These are phyloP conservation scores for Carpinus viminea DNA, from an alignment of 306 rosid genomes.

Conservation along the genomic window DNA sequence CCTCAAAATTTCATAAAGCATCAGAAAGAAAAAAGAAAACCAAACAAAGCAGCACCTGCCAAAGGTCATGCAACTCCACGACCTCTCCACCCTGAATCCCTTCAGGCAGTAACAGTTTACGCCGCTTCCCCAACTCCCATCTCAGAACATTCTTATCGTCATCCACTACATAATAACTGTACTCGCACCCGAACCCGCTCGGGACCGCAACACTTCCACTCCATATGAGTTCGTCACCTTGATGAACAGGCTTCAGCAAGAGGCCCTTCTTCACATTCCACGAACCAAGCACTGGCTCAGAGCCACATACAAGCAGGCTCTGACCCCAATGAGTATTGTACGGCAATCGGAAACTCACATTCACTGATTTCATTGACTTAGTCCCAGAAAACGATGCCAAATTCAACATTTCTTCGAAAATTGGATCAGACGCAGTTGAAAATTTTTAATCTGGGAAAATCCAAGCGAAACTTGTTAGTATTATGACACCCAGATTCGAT, in stretches of 20 bases:
- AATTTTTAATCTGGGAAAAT: slow-evolving; percentile 20
- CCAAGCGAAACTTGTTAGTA: slow-evolving; percentile 21
- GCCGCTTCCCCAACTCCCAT: slow-evolving; percentile 81
- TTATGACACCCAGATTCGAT: neutral
- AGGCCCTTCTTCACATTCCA: slow-evolving; percentile 91
- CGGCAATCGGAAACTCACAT: slow-evolving; percentile 74
- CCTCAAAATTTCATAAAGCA: slow-evolving; percentile 9
- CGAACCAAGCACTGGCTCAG: slow-evolving; percentile 78
- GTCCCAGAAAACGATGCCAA: slow-evolving; percentile 55
- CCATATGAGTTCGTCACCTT: slow-evolving; percentile 84
- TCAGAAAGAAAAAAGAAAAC: slow-evolving; percentile 18
- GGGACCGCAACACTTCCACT: slow-evolving; percentile 67
- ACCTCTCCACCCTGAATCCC: slow-evolving; percentile 64
- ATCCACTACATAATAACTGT: slow-evolving; percentile 83
- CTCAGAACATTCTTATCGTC: slow-evolving; percentile 62
- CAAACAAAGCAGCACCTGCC: slow-evolving; percentile 78
- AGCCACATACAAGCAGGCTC: slow-evolving; percentile 79
- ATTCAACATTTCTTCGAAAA: slow-evolving; percentile 58
- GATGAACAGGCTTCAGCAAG: slow-evolving; percentile 59
- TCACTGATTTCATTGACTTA: slow-evolving; percentile 57
- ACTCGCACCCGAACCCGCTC: slow-evolving; percentile 62
- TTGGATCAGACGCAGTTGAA: slow-evolving; percentile 36
- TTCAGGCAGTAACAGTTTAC: slow-evolving; percentile 53
- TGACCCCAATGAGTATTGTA: slow-evolving; percentile 92
- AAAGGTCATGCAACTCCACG: slow-evolving; percentile 80